Conservation (phyloP, 148 eudicot species). For the Vaccinium myrtillus region DNA sequence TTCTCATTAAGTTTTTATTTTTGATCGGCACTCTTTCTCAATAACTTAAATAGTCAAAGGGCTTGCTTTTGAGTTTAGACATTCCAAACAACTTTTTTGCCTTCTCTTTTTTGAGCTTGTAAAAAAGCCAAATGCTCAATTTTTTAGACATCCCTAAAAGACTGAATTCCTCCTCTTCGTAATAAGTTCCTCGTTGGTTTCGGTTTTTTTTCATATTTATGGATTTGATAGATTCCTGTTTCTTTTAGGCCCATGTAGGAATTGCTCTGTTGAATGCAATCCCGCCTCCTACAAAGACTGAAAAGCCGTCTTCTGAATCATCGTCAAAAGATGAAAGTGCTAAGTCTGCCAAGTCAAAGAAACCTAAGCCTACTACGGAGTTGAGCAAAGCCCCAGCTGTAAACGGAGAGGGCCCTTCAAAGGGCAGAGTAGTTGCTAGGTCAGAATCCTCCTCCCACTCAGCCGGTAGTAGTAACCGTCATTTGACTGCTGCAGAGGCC, state of each 20-base stretch:
- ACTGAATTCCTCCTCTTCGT: not conserved
- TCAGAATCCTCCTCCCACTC: slow-evolving; percentile 44
- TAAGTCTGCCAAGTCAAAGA: slow-evolving; percentile 53
- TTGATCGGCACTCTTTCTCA: not conserved
- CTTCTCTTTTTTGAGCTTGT: not conserved
- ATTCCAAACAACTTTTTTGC: not conserved
- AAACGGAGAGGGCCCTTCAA: slow-evolving; percentile 62
- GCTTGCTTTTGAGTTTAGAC: not conserved
- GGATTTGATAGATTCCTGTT: not conserved
- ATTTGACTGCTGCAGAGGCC: slow-evolving; percentile 66
- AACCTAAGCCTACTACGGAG: slow-evolving; percentile 50
- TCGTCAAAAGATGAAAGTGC: slow-evolving; percentile 44
- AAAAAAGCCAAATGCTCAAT: not conserved
- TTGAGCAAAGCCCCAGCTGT: slow-evolving; percentile 31
- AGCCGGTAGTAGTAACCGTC: slow-evolving; percentile 47
- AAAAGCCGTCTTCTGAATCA: slow-evolving; percentile 41
- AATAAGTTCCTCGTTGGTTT: not conserved
- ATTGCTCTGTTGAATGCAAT: slow-evolving; percentile 85
- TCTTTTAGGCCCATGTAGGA: slow-evolving; percentile 81
- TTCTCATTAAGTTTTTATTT: not conserved
- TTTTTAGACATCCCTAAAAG: not conserved
- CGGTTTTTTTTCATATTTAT: not conserved
- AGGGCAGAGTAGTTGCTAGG: slow-evolving; percentile 35
- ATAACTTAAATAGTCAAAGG: not conserved
- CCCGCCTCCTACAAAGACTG: slow-evolving; percentile 53